Evolutionary conservation across 116 monocot species (phyloP).

Genomic region (Cymodocea nodosa): DNA sequence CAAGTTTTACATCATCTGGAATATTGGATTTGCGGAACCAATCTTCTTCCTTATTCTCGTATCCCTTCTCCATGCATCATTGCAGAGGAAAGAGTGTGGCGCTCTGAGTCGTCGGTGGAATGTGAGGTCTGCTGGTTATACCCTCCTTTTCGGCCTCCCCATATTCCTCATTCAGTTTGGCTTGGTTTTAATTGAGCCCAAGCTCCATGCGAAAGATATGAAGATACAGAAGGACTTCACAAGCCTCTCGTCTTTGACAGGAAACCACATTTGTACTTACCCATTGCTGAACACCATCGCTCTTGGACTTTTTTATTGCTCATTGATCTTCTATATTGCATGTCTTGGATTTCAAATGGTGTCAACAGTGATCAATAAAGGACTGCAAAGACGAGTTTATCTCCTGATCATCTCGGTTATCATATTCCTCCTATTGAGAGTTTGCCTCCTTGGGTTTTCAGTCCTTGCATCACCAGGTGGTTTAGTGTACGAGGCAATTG

Average conservation of each 20-base stretch:
- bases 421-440: conserved; percentile 37
- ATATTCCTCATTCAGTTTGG: conserved; percentile 38
- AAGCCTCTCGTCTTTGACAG: conserved; percentile 15
- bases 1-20: conserved; percentile 70
- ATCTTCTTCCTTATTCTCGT: conserved; percentile 48
- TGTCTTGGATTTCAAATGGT: conserved; percentile 48
- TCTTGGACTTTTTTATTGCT: conserved; percentile 40
- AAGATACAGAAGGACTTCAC: conserved; percentile 16
- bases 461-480: conserved; percentile 43
- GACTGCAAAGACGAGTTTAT: conserved; percentile 48
- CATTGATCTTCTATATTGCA: conserved; percentile 39
- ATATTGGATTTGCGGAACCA: conserved; percentile 87
- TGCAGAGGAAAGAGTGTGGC: conserved; percentile 48
- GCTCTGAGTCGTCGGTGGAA: conserved; percentile 53
- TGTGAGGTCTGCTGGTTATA: conserved; percentile 25
- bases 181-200: conserved; percentile 41
- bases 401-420: conserved; percentile 35
- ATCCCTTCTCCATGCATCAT: conserved; percentile 62
- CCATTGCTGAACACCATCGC: conserved; percentile 57
- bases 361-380: conserved; percentile 69
- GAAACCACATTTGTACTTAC: conserved; percentile 38
- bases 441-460: conserved; percentile 46
- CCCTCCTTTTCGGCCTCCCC: conserved; percentile 41
- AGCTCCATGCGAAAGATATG: conserved; percentile 7
- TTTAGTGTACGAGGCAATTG: conserved; percentile 32